phyloP scores from a whole-genome alignment of 345 rosid genomes.

The Lepidium didymum region DNA sequence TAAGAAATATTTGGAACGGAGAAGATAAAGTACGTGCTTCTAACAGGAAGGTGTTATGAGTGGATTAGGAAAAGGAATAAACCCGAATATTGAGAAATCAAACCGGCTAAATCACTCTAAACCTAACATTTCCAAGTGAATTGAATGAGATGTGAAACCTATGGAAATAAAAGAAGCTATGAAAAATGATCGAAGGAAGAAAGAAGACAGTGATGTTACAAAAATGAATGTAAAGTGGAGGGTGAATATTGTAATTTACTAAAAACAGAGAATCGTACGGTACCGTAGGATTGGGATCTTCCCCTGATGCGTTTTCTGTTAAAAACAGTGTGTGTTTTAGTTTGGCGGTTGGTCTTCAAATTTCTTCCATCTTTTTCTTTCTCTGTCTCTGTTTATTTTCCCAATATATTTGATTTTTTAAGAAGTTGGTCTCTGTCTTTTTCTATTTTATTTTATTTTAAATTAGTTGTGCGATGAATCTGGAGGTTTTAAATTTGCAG shows the following conservation, averaged over 20 bases:
- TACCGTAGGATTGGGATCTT: not conserved
- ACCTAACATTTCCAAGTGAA: not conserved
- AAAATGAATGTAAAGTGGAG: not conserved
- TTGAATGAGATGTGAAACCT: not conserved
- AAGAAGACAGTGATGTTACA: not conserved
- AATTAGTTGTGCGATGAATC: not conserved
- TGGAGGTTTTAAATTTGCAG: not conserved
- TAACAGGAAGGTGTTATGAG: slow-evolving; percentile 56
- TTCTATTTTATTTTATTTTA: not conserved
- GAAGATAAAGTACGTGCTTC: slow-evolving; percentile 46
- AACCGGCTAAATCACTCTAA: not conserved
- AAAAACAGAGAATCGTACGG: not conserved
- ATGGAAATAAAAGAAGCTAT: not conserved
- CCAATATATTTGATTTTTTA: not conserved
- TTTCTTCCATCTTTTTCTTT: not conserved
- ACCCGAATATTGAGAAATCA: not conserved
- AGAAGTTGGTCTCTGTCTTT: not conserved
- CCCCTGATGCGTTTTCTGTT: not conserved
- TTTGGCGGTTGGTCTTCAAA: slow-evolving; percentile 13
- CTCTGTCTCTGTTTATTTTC: not conserved
- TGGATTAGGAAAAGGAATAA: slow-evolving; percentile 55
- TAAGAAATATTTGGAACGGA: too few relatives aligned
- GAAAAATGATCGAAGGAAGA: not conserved
- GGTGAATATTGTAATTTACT: not conserved
- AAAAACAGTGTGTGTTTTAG: not conserved